Evolutionary conservation across 192 early-diverging fungal species (phyloP).

Genomic region (Coemansia sp.): DNA sequence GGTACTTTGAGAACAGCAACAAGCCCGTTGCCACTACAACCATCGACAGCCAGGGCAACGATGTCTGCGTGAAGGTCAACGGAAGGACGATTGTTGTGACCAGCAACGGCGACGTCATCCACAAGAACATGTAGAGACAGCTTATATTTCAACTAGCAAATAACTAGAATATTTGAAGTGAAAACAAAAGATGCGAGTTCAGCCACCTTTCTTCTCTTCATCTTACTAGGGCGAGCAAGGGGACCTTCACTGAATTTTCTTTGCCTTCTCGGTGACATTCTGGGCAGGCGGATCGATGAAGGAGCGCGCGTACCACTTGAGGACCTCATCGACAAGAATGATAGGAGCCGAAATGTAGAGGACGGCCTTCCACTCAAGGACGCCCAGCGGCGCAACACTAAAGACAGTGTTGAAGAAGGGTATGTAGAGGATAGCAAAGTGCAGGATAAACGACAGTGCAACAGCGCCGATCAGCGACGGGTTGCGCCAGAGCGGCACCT

Average conservation of each 20-base stretch:
- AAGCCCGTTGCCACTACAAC: too few species aligned
- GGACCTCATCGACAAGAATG: slow-evolving; percentile 85
- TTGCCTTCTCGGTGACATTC: background rate
- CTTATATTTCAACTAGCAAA: background rate
- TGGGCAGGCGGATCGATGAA: slow-evolving; percentile 45
- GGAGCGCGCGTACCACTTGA: slow-evolving; percentile 75
- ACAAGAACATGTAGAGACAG: background rate
- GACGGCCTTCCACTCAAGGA: slow-evolving; percentile 89
- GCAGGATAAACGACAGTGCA: slow-evolving; percentile 85
- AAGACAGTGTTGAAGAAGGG: slow-evolving; percentile 95
- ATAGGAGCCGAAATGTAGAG: slow-evolving; percentile 88
- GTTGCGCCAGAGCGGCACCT: slow-evolving; percentile 91
- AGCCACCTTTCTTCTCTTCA: background rate
- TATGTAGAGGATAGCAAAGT: slow-evolving; percentile 96
- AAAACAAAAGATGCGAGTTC: too few species aligned
- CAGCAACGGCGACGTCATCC: too few species aligned
- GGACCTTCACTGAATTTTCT: slow-evolving; percentile 24
- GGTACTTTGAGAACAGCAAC: background rate
- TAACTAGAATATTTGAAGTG: too few species aligned
- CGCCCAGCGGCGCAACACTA: slow-evolving; percentile 83
- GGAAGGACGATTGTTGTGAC: background rate
- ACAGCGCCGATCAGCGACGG: slow-evolving; percentile 84
- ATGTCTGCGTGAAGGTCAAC: too few species aligned
- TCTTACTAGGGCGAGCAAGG: too few species aligned
- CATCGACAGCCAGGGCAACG: too few species aligned